Evolutionary conservation across 805 yeast species (phyloP).

Genomic region (Kodamaea jinghongensis): DNA sequence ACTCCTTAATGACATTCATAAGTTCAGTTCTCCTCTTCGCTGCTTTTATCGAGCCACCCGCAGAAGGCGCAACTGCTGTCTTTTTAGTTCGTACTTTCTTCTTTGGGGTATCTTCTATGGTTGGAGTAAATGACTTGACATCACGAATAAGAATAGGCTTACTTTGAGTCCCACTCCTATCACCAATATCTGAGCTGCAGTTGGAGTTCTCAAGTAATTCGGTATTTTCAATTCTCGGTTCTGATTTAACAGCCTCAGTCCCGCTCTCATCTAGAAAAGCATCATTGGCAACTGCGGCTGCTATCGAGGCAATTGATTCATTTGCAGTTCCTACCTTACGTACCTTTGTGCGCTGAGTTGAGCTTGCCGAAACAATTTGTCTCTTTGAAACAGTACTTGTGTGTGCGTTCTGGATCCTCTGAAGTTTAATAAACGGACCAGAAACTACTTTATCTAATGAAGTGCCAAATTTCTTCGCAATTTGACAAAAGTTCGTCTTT

Average conservation of each 20-base stretch:
- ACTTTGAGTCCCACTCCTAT: too few species aligned
- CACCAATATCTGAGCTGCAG: constrained; percentile 8
- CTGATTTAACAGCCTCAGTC: too few species aligned
- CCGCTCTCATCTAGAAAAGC: background rate
- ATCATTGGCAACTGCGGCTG: constrained; percentile 1
- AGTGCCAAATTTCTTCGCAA: constrained; percentile 16
- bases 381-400: constrained; percentile 2
- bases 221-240: background rate
- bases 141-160: too few species aligned
- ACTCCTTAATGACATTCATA: constrained; percentile 27
- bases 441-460: constrained; percentile 26
- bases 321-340: background rate
- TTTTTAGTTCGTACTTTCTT: constrained; percentile 4
- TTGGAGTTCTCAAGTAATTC: background rate
- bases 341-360: background rate
- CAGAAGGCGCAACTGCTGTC: background rate
- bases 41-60: constrained; percentile 24
- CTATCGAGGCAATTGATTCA: constrained; percentile 2
- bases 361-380: background rate
- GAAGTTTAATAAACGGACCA: constrained; percentile 17
- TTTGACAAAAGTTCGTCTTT: constrained; percentile 12
- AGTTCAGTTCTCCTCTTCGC: constrained; percentile 28
- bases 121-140: constrained; percentile 2
- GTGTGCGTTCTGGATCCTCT: constrained; percentile 2
- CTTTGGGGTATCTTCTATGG: background rate